Evolutionary conservation across 2,329 filamentous ascomycete species (phyloP), one percentile per base, ranked within the genome.

Genomic region (Ciborinia camelliae): DNA sequence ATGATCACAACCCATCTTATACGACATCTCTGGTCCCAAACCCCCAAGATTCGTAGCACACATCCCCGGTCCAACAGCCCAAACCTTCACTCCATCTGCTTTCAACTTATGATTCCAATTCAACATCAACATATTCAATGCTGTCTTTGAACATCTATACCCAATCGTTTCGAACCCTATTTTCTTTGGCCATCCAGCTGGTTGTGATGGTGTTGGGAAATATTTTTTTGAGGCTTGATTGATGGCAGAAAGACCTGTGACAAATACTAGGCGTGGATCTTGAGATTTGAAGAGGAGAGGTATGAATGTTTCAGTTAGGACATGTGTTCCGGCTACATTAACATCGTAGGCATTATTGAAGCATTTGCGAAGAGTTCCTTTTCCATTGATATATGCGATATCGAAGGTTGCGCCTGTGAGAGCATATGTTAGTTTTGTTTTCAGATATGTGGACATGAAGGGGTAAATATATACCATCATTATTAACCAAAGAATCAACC

Each of bases 31-130:
- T 7, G 18, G 23, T 1, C 63, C 62, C 2, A 69, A 63, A 4
- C 74, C 77, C 0, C 77, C 79, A 1, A 85, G 66, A 3, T 77
- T 76, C 0, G 82, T 85, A 1, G 78, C 81, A 54, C 84, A 69
- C 48, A 81, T 77, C 0, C 82, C 83, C 0, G 82, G 82, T 7
- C 76, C 78, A 15, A 84, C 72, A 32, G 71, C 71, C 75, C 77
- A 85, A 0, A 82, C 79, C 71, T 81, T 82, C 2, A 84, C 80
- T 0, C 81, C 81, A 61, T 85, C 82, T 1, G 76, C 76, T 57
- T 74, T 76, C 39, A 85, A 72, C 3, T 77, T 71, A 43, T 78
- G 75, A 52, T 73, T 66, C 77, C 77, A 82, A 66, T 81, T 77
- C 18, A 77, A 71, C 80, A 82, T 80, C 67, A 82, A 63, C 80